Evolutionary conservation across 208 protist species (phyloP).

Genomic region (Leishmania guyanensis): DNA sequence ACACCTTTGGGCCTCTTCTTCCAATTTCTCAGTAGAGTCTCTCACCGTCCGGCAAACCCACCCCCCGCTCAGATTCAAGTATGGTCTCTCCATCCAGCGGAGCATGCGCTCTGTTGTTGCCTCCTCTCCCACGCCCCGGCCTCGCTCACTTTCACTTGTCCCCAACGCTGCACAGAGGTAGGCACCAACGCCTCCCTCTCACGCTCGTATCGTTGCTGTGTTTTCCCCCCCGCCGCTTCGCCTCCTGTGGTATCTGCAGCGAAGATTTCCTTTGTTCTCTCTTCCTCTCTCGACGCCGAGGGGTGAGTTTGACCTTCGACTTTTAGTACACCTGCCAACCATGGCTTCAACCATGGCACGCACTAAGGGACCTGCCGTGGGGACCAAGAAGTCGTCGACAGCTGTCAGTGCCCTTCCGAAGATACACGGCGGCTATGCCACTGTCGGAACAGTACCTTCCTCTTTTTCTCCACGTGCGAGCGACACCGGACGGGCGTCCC

Average conservation of each 20-base stretch:
- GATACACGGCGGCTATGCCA: slow-evolving; percentile 3
- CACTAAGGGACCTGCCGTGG: background rate
- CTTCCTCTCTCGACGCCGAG: background rate
- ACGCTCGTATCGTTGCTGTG: background rate
- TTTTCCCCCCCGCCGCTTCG: background rate
- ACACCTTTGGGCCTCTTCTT: background rate
- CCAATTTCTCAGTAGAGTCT: background rate
- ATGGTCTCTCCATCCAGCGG: background rate
- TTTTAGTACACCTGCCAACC: background rate
- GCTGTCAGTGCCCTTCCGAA: slow-evolving; percentile 14
- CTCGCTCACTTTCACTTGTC: background rate
- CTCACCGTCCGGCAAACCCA: background rate
- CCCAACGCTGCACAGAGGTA: background rate
- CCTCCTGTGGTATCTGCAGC: background rate
- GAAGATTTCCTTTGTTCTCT: background rate
- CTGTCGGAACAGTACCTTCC: background rate
- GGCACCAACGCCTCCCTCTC: background rate
- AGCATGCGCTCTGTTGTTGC: background rate
- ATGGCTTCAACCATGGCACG: slow-evolving; percentile 13
- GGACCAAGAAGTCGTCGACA: slow-evolving; percentile 16
- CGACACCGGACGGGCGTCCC: background rate
- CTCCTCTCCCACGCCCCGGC: background rate
- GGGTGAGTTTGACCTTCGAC: background rate
- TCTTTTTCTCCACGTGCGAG: background rate
- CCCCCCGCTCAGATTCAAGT: background rate